Base-by-base conservation (phyloP, 176 grass and related monocot genomes). In the Aegilops bicornis region DNA sequence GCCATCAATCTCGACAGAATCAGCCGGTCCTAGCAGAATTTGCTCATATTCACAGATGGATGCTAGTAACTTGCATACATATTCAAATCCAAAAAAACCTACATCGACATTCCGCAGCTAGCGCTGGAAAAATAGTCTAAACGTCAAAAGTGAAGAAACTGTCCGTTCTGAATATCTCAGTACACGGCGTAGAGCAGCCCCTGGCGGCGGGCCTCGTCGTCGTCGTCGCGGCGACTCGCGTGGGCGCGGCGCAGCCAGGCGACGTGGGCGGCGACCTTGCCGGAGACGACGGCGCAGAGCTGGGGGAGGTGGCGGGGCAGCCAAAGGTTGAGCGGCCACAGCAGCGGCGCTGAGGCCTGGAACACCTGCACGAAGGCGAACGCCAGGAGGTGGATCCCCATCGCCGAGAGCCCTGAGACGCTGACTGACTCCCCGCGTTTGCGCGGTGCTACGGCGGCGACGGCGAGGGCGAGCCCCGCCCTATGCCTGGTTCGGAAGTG, bases 341-440 rank as follows among this genome's bases (percentile, higher is more conserved):
- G 83, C 60, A 76, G 42, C 73, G 87, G 87, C 50, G 80, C 86
- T 64, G 81, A 79, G 10, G 84, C 29, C 39, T 84, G 39, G 76
- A 84, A 89, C 75, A 79, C 50, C 81, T 84, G 81, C 75, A 89
- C 17, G 6, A 89, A 22, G 29, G 33, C 87, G 74, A 84, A 30
- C 39, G 54, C 75, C 20, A 84, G 27, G 64, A 89, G 74, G 81
- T 63, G 87, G 40, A 89, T 20, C 37, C 75, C 75, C 87, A 83
- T 62, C n/a, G 59, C 22, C 54, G 7, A 58, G 7, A 58, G 54
- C 54, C 19, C 54, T 22, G 54, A 0, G 54, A 58, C 54, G 17
- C 54, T 58, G 54, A 58, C 19, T 0, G 0, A 3, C 54, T 22
- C 19, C 19, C 54, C 0, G 52, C 5, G 52, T 1, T 56, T 56